These are phyloP conservation scores for Rhododendron mucronatum DNA, from an alignment of 148 eudicot species.

Conservation along the genomic window DNA sequence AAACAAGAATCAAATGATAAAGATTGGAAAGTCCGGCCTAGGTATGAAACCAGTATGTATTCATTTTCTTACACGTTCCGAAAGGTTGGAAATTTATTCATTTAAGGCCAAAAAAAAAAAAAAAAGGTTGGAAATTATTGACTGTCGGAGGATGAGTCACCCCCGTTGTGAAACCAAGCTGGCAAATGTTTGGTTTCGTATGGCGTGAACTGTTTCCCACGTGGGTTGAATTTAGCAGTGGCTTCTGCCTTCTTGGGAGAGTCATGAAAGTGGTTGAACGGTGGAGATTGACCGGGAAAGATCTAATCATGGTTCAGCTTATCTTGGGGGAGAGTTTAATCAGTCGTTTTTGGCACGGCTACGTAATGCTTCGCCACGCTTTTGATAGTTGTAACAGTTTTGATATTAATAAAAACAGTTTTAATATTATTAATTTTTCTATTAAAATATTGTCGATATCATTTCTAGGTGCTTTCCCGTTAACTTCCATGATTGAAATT, in stretches of 20 bases:
- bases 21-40: conserved; percentile 11
- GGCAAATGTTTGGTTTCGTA: not conserved
- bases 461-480: too few species aligned
- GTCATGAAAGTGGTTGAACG: not conserved
- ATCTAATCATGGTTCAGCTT: too few species aligned
- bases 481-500: too few species aligned
- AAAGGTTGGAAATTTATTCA: not conserved
- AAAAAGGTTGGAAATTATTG: not conserved
- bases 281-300: not conserved
- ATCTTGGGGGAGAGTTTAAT: too few species aligned
- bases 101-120: not conserved
- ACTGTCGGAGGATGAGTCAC: not conserved
- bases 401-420: too few species aligned
- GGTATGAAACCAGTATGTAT: not conserved
- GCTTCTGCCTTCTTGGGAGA: too few species aligned
- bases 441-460: not conserved
- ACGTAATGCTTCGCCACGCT: too few species aligned
- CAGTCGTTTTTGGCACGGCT: too few species aligned
- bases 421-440: too few species aligned
- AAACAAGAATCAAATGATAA: conserved; percentile 5
- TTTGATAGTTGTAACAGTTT: too few species aligned
- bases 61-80: not conserved
- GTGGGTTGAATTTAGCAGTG: conserved; percentile 9
- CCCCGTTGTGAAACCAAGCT: not conserved
- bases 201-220: not conserved